Evolutionary conservation across 495 filamentous ascomycete genomes (phyloP), one percentile per base, ranked within the genome.

Genomic region (Talaromyces proteolyticus): DNA sequence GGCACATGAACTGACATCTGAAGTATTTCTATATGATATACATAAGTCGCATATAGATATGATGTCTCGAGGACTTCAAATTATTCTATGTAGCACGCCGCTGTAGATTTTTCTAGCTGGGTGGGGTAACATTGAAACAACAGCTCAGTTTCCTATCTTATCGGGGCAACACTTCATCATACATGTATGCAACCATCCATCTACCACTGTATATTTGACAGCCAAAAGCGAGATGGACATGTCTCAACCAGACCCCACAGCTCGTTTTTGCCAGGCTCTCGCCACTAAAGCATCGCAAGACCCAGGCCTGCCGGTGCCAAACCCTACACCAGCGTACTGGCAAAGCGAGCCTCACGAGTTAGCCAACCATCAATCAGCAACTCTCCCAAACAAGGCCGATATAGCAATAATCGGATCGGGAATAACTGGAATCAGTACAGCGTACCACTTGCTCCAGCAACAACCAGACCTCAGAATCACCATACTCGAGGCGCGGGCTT

Each of bases 401-500:
- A 70, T 73, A 12, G 68, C 84, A 14, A 77, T 87, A 29, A 77
- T 89, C 40, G 86, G 86, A 12, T 84, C 80, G 36, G 85, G 84
- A 8, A 85, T 86, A 38, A 82, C 79, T 1, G 84, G 84, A n/a
- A 69, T 78, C 0, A 68, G 73, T 6, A 59, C 81, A 5, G 82
- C 85, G 7, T 81, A 74, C 63, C 70, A 77, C 24, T 59, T 86
- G 0, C 70, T 86, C 4, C 52, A 52, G n/a, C 46, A 49, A 41
- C 18, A 18, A 8, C 36, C 47, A 12, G 22, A 24, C n/a, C 53
- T 69, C 34, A 74, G 63, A 16, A 63, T 89, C 2, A 73, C 88
- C 1, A 81, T 91, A 76, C 67, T 92, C 7, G 88, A 92, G 65
- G 86, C 86, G n/a, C 70, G 86, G 50, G 81, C 86, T 65, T 81